A percentile compares a stretch with the other conserved stretches of the same genome.
phyloP scores from a whole-genome alignment of 75 land plant genomes.

The Azolla pinnata region DNA sequence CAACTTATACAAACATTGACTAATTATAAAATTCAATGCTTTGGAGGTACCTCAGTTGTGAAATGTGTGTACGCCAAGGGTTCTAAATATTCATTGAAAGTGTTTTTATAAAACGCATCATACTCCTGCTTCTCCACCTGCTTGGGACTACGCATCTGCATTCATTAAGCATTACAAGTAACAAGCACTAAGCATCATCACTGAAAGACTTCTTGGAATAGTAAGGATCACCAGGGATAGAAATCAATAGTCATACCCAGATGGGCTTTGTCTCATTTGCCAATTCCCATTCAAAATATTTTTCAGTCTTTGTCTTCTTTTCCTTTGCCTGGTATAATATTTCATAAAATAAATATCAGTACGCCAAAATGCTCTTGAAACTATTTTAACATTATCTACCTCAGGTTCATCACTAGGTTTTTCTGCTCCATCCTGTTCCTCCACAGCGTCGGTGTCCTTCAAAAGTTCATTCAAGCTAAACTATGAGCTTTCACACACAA shows the following conservation, averaged over 20 bases:
- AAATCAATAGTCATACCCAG: constrained; percentile 51
- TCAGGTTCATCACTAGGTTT: constrained; percentile 52
- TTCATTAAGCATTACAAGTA: background rate
- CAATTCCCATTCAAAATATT: constrained; percentile 96
- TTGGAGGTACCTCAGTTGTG: constrained; percentile 81
- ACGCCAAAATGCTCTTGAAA: too few species aligned
- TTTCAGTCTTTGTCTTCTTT: constrained; percentile 76
- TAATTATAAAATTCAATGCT: too few species aligned
- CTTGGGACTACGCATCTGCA: constrained; percentile 73
- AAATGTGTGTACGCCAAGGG: constrained; percentile 82
- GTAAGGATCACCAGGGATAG: background rate
- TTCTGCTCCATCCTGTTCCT: constrained; percentile 53
- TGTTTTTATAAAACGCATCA: constrained; percentile 73
- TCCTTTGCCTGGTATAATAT: constrained; percentile 35
- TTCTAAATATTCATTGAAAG: constrained; percentile 87
- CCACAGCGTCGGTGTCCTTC: constrained; percentile 24
- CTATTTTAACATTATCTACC: too few species aligned
- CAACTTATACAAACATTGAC: too few species aligned
- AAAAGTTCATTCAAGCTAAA: too few species aligned
- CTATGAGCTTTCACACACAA: background rate
- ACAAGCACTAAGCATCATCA: background rate
- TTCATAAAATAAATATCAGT: too few species aligned
- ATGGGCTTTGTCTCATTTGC: constrained; percentile 95
- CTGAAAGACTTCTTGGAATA: background rate
- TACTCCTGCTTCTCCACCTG: constrained; percentile 76